Evolutionary conservation across 1,284 basidiomycete species (phyloP), one percentile per base, ranked within the genome.

Genomic region (Rugosomyces carneus): DNA sequence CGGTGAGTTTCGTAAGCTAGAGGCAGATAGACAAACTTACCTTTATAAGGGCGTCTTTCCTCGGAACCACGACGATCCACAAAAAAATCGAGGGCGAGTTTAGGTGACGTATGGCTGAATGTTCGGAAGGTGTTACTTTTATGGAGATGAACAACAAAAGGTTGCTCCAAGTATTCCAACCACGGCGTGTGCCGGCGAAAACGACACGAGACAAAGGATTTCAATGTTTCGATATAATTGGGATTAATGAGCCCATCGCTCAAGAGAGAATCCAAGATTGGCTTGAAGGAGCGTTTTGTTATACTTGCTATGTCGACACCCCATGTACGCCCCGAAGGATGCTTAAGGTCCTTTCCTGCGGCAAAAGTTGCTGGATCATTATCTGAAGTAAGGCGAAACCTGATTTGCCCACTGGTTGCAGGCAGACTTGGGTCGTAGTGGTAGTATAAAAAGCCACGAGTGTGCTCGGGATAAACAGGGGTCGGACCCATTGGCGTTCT

Each of bases 361-460:
- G 29, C 20, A 29, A 43, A 43, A 2, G 5, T 19, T 5, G 11
- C 8, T 6, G 36, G 40, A 19, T 44, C 31, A 11, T 39, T 16
- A 8, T 19, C 13, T 9, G 38, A n/a, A 7, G 47, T 37, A 10
- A 40, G n/a, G 21, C 49, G 49, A 32, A 50, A 47, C 9, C 44
- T 44, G 18, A 50, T 20, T 31, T 50, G 36, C 5, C 23, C 44
- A 26, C 39, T 19, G 3, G 37, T 40, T 2, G 37, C 18, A 5
- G 49, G 41, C 6, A 39, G 36, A 19, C n/a, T 38, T 2, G 44
- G 31, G 16, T 32, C 18, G 6, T 16, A 27, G 37, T 50, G 27
- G 16, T 40, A 44, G 38, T 50, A 50, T 15, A 50, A 27, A 29
- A 46, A 46, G 3, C 45, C 49, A n/a, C 26, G 29, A 15, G 44